Evolutionary conservation across 257 asterid species (phyloP).

Genomic region (Coffea eugenioides): DNA sequence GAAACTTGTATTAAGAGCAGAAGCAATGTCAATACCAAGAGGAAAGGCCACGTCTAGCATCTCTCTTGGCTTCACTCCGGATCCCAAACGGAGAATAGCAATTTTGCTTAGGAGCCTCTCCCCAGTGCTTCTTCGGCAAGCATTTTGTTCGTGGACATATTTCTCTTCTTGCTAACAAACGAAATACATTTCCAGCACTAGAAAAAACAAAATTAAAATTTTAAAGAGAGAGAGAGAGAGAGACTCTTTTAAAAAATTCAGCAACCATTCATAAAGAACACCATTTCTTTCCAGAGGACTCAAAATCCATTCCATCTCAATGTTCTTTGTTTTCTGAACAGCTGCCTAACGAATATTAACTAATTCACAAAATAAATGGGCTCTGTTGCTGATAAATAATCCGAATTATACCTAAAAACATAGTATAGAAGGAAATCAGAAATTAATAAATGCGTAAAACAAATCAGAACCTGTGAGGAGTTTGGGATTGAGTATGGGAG

Average conservation of each 20-base stretch:
- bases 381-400: background rate
- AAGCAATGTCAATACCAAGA: slow-evolving; percentile 15
- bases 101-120: slow-evolving; percentile 7
- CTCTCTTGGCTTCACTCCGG: slow-evolving; percentile 12
- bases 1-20: background rate
- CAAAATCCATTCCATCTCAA: background rate
- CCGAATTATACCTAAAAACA: background rate
- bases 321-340: background rate
- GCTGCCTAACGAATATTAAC: background rate
- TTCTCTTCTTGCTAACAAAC: slow-evolving; percentile 22
- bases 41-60: slow-evolving; percentile 20
- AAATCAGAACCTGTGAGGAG: slow-evolving; percentile 9
- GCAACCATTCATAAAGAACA: background rate
- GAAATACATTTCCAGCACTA: slow-evolving; percentile 17
- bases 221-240: too few species aligned
- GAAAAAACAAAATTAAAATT: background rate
- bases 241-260: background rate
- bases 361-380: too few species aligned
- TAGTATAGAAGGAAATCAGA: background rate
- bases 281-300: too few species aligned
- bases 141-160: slow-evolving; percentile 22
- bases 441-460: background rate
- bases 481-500: slow-evolving; percentile 4
- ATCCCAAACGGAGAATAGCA: background rate
- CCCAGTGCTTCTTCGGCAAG: slow-evolving; percentile 4